These are phyloP conservation scores for Triticum monococcum DNA, from an alignment of 176 grass and related monocot genomes.

Conservation along the genomic window DNA sequence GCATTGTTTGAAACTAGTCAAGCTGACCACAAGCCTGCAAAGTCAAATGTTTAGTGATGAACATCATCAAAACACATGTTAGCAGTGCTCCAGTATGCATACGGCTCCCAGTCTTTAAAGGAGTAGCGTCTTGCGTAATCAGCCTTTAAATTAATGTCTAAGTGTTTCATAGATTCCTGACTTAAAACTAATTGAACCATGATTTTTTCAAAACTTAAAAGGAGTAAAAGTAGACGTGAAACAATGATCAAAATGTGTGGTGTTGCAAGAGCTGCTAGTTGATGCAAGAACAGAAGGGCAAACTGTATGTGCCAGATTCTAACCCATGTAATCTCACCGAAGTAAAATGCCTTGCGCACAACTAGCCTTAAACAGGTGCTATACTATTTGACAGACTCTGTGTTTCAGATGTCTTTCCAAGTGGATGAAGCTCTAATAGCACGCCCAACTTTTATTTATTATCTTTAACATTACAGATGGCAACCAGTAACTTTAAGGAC, in stretches of 20 bases:
- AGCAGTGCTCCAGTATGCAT: background rate
- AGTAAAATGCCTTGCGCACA: background rate
- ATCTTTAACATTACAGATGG: slow-evolving; percentile 17
- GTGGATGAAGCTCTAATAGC: slow-evolving; percentile 3
- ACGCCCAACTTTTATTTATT: background rate
- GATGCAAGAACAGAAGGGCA: background rate
- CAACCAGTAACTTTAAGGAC: slow-evolving; percentile 28
- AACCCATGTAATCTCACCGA: background rate
- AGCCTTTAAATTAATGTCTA: background rate
- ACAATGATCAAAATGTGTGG: background rate
- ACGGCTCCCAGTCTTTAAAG: background rate
- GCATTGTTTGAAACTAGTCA: slow-evolving; percentile 23
- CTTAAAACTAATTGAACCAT: background rate
- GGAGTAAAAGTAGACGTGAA: background rate
- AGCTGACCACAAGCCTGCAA: slow-evolving; percentile 27
- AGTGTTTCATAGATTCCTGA: background rate
- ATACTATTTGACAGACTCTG: background rate
- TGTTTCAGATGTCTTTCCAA: background rate
- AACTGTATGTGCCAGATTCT: background rate
- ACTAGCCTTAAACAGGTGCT: background rate
- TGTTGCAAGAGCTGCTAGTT: slow-evolving; percentile 1
- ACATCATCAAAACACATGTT: background rate
- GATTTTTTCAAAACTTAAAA: background rate
- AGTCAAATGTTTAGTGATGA: slow-evolving; percentile 13
- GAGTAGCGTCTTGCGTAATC: background rate